phyloP scores from a whole-genome alignment of 306 rosid genomes.

The Oxytropis ochrocephala region DNA sequence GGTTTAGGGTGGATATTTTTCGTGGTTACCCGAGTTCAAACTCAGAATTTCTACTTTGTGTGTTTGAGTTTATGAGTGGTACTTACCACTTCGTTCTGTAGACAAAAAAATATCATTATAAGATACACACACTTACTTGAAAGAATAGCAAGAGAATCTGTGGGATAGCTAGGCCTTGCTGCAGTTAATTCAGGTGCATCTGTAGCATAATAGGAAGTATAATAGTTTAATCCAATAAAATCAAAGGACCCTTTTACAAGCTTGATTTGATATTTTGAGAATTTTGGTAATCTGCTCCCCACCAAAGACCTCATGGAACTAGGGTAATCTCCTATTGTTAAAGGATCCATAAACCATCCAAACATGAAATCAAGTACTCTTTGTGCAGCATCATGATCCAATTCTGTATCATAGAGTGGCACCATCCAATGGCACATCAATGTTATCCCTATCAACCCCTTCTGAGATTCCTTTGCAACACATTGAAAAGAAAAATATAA shows the following conservation, averaged over 20 bases:
- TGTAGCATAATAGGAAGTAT: constrained; percentile 14
- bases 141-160: constrained; percentile 1
- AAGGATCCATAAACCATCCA: constrained; percentile 29
- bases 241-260: constrained; percentile 16
- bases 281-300: constrained; percentile 18
- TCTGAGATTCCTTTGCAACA: constrained; percentile 23
- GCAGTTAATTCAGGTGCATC: constrained; percentile 6
- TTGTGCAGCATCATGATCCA: constrained; percentile 26
- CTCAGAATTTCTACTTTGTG: too few relatives aligned
- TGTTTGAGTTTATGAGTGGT: too few relatives aligned
- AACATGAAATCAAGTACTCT: constrained; percentile 42
- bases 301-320: constrained; percentile 7
- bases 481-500: background rate
- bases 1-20: too few relatives aligned
- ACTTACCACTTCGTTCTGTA: too few relatives aligned
- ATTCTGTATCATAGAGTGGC: constrained; percentile 22
- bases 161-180: background rate
- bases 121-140: constrained; percentile 1
- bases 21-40: too few relatives aligned
- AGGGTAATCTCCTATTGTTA: constrained; percentile 16
- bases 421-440: constrained; percentile 28
- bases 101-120: background rate
- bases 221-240: constrained; percentile 29
- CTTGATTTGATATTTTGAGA: background rate
- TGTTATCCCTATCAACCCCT: constrained; percentile 44